Evolutionary conservation across 2,329 filamentous ascomycete genomes (phyloP), one percentile per base, ranked within the genome.

Genomic region (Plectosphaerella plurivora): DNA sequence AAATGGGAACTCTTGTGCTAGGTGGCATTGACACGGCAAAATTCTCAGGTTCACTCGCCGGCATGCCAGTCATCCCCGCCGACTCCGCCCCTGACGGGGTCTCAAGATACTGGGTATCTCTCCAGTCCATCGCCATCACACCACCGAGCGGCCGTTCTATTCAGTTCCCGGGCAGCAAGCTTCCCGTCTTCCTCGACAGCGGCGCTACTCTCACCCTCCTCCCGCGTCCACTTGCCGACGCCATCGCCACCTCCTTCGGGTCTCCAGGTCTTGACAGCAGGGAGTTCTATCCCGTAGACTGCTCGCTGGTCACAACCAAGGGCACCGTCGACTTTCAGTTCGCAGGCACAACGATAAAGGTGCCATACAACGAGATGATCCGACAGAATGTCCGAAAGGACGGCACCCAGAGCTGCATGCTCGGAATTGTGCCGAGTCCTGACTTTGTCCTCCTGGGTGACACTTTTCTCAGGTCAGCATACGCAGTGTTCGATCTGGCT

Each of bases 131-230:
- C 60, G 66, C 67, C 8, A 64, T 78, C 24, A 71, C 69, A 3
- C 64, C 72, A 4, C 70, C 73, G 3, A 69, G 59, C 50, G 65
- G 67, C 24, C 47, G 61, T 45, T 61, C 57, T 33, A 65, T 62
- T 44, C 59, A 60, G 53, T 56, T 46, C 54, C 50, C 8, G 45
- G 50, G 37, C 35, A 53, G 18, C 76, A 75, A 57, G 50, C 69
- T 76, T 58, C 73, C 82, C 12, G 85, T 87, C 11, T 83, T 90
- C 50, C 76, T 90, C 44, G 87, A 91, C 68, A 87, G 83, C 24
- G 87, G 87, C 7, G 84, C 83, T 22, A 88, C 84, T 14, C 73
- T 89, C 60, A 86, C 81, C 48, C 80, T 89, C 51, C 73, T 91
- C 2, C 87, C 87, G 1, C 69, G 79, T 51, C 63, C 65, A 18